phyloP scores from a whole-genome alignment of 2,329 filamentous ascomycete species.

The Biscogniauxia sp. region DNA sequence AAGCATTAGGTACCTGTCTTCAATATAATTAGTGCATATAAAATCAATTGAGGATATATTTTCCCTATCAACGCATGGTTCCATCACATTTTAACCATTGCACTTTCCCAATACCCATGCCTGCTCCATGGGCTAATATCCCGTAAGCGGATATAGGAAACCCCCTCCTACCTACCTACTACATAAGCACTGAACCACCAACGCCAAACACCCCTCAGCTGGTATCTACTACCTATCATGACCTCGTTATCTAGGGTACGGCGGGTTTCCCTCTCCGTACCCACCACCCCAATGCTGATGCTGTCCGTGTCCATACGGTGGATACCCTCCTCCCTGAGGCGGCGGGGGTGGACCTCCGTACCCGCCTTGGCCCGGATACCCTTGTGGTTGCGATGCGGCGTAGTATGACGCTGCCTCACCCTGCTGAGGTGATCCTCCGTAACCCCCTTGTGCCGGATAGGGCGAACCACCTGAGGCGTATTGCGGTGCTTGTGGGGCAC shows the following conservation, averaged over 20 bases:
- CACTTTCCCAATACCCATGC: too few relatives aligned
- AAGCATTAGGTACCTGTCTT: too few relatives aligned
- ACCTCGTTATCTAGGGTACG: background rate
- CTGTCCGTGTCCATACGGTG: constrained; percentile 2
- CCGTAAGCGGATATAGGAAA: too few relatives aligned
- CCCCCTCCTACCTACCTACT: too few relatives aligned
- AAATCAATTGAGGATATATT: too few relatives aligned
- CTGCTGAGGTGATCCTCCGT: constrained; percentile 25
- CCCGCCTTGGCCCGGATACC: constrained; percentile 1
- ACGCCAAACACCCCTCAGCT: background rate
- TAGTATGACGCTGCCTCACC: constrained; percentile 13
- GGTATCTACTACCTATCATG: background rate
- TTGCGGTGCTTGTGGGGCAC: constrained; percentile 6
- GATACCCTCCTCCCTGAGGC: constrained; percentile 3
- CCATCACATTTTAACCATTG: too few relatives aligned
- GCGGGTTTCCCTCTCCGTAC: constrained; percentile 2
- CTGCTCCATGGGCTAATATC: too few relatives aligned
- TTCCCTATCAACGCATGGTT: too few relatives aligned
- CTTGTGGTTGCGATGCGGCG: background rate
- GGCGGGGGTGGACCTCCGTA: constrained; percentile 3
- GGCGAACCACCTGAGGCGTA: constrained; percentile 1
- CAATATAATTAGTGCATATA: too few relatives aligned
- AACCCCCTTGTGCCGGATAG: constrained; percentile 7
- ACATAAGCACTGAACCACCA: background rate
- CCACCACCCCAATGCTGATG: constrained; percentile 2